These are phyloP conservation scores for Russula dissimulans DNA, from an alignment of 768 basidiomycete genomes.

Conservation along the genomic window DNA sequence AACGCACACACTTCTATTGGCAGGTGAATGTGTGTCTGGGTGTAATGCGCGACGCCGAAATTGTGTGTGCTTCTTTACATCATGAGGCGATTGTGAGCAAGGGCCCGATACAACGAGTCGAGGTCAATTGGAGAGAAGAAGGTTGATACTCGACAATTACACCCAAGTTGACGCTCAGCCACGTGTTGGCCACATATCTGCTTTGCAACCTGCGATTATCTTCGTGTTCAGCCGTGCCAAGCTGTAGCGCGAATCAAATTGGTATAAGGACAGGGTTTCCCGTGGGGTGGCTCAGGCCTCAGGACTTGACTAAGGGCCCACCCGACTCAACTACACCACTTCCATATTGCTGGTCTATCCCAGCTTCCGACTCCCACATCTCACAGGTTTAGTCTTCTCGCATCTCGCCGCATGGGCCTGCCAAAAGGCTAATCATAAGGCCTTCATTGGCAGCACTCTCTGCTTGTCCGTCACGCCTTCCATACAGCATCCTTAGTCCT, in stretches of 20 bases:
- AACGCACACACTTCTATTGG: background rate
- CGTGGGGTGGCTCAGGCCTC: background rate
- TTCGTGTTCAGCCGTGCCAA: no score
- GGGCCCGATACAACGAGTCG: constrained; percentile 3
- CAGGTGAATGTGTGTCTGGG: background rate
- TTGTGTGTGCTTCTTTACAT: no score
- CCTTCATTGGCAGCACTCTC: constrained; percentile 5
- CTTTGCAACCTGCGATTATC: no score
- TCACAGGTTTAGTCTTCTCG: constrained; percentile 14
- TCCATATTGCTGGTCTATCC: background rate
- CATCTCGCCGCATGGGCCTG: constrained; percentile 17
- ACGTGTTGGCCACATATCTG: no score
- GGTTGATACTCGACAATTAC: background rate
- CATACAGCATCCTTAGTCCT: constrained; percentile 4
- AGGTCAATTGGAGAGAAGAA: background rate
- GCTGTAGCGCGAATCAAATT: no score
- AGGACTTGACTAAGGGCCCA: no score
- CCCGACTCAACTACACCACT: background rate
- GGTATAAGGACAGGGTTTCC: no score
- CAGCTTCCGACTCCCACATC: background rate
- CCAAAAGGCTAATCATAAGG: constrained; percentile 20
- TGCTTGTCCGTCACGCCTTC: constrained; percentile 10
- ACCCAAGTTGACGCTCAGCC: background rate
- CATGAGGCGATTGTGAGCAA: background rate
- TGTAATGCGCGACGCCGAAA: background rate